A percentile compares a stretch with the other conserved stretches of the same genome.
Evolutionary conservation across 106 monocot species (phyloP).

Genomic region (Apostasia shenzhenica): DNA sequence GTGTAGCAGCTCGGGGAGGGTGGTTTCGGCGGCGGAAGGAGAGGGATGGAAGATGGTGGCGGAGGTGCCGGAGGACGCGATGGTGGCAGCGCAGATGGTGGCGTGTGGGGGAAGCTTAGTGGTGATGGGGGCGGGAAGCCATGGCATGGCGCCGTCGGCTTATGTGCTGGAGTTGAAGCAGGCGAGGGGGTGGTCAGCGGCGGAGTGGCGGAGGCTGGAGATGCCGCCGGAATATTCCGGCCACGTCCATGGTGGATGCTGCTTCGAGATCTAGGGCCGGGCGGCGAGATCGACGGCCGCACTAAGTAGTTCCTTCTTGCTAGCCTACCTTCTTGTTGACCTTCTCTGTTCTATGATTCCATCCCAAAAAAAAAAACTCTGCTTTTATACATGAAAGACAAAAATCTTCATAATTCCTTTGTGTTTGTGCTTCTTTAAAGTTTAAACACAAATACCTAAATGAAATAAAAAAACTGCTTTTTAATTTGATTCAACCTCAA

Average conservation of each 20-base stretch:
- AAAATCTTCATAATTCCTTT: too few species aligned
- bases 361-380: too few species aligned
- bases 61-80: constrained; percentile 17
- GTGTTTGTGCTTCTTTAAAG: too few species aligned
- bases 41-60: constrained; percentile 34
- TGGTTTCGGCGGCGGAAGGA: constrained; percentile 29
- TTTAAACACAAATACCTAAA: too few species aligned
- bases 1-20: constrained; percentile 5
- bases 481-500: too few species aligned
- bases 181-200: neutral
- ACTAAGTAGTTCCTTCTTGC: too few species aligned
- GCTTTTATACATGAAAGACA: too few species aligned
- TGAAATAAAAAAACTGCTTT: too few species aligned
- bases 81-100: constrained; percentile 23
- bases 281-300: constrained; percentile 16
- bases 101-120: constrained; percentile 6
- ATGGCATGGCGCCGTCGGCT: constrained; percentile 14
- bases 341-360: too few species aligned
- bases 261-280: constrained; percentile 2
- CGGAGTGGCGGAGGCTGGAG: constrained; percentile 16
- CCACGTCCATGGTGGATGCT: constrained; percentile 23
- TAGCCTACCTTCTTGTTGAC: too few species aligned
- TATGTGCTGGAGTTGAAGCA: constrained; percentile 16
- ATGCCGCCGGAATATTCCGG: constrained; percentile 32
- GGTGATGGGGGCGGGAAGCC: constrained; percentile 24